Evolutionary conservation across 805 yeast species (phyloP).

Genomic region (Nakazawaea populi): DNA sequence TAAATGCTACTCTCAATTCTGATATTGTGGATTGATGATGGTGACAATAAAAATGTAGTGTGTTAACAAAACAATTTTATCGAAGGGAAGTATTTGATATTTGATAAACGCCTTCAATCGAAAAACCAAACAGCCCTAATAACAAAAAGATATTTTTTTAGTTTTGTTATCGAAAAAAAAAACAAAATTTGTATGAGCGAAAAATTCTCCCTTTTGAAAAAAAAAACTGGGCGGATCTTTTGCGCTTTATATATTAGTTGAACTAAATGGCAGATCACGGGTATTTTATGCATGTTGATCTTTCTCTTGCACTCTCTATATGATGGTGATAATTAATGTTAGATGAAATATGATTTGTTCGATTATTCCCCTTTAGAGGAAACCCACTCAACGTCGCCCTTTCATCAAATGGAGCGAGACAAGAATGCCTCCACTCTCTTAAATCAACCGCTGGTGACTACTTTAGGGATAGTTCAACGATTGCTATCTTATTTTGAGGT

Average conservation of each 20-base stretch:
- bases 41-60: neutral
- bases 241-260: neutral
- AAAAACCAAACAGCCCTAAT: neutral
- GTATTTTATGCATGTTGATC: neutral
- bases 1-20: constrained; percentile 5
- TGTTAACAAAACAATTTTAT: neutral
- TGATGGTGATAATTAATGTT: neutral
- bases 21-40: no score
- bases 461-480: no score
- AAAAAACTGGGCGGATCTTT: constrained; percentile 1
- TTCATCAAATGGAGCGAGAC: no score
- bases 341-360: no score
- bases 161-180: no score
- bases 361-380: no score
- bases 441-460: no score
- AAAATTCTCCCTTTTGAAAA: neutral
- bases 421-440: no score
- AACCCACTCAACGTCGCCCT: no score
- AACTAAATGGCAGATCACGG: constrained; percentile 1
- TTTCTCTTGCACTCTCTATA: neutral
- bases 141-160: neutral
- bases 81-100: neutral
- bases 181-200: no score
- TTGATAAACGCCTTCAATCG: neutral
- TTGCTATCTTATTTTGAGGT: no score